A percentile compares a stretch with the other conserved stretches of the same genome.
Evolutionary conservation across 257 asterid genomes (phyloP).

Genomic region (Plantago major): DNA sequence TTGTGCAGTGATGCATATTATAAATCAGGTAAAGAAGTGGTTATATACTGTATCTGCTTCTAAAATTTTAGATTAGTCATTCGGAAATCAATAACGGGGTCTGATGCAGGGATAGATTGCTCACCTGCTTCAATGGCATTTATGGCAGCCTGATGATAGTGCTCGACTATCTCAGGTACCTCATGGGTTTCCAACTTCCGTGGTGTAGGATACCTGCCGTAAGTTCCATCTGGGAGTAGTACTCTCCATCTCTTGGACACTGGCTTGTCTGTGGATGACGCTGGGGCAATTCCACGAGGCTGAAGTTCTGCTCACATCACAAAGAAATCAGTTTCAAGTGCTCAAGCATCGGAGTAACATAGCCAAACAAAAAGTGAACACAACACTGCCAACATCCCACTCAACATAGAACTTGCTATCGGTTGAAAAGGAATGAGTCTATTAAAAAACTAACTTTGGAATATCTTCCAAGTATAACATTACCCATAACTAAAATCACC

Average conservation of each 20-base stretch:
- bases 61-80: neutral
- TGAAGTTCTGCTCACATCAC: constrained; percentile 50
- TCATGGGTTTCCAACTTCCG: constrained; percentile 47
- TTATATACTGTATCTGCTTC: too few species aligned
- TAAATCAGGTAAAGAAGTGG: too few species aligned
- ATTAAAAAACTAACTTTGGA: too few species aligned
- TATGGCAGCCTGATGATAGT: constrained; percentile 78
- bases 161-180: constrained; percentile 51
- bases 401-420: too few species aligned
- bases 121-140: constrained; percentile 92
- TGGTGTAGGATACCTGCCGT: constrained; percentile 66
- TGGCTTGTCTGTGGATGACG: constrained; percentile 79
- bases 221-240: constrained; percentile 68
- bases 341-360: neutral
- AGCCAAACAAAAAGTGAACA: neutral
- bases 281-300: constrained; percentile 66
- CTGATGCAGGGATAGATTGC: constrained; percentile 8
- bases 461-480: too few species aligned
- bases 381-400: too few species aligned
- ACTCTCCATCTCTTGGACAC: constrained; percentile 94
- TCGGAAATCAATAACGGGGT: neutral
- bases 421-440: too few species aligned
- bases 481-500: too few species aligned
- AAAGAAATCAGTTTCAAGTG: neutral
- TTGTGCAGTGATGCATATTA: too few species aligned